phyloP scores from a whole-genome alignment of 352 stramenopile species.

The Phytopythium aichiense region DNA sequence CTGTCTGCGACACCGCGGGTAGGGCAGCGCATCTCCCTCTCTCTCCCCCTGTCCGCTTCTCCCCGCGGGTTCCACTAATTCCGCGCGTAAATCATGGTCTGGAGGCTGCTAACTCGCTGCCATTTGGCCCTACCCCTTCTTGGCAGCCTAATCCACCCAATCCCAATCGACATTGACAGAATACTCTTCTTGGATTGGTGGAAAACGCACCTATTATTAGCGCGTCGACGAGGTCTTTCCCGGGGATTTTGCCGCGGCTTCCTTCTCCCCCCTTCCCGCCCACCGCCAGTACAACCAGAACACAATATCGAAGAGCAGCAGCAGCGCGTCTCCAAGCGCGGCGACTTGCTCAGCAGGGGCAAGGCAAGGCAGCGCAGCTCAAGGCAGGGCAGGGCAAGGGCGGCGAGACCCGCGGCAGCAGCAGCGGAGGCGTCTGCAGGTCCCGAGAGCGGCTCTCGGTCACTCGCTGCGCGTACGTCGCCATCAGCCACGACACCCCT shows the following conservation, averaged over 20 bases:
- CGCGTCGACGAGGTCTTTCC: background rate
- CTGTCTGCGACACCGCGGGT: background rate
- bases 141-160: background rate
- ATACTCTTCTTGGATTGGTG: background rate
- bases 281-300: conserved; percentile 1
- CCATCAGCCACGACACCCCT: no score
- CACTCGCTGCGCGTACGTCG: background rate
- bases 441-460: background rate
- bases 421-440: background rate
- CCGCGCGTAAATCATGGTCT: background rate
- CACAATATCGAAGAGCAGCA: background rate
- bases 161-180: background rate
- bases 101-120: no score
- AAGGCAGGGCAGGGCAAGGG: no score
- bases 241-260: background rate
- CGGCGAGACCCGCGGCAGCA: background rate
- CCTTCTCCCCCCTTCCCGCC: background rate
- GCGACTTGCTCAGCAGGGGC: no score
- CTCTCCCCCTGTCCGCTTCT: background rate
- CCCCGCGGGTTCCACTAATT: background rate
- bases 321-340: background rate
- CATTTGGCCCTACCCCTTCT: background rate
- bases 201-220: background rate
- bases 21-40: conserved; percentile 1
- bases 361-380: no score